Evolutionary conservation across 139 green algal genomes (phyloP).

Genomic region (Chloropicon primus): DNA sequence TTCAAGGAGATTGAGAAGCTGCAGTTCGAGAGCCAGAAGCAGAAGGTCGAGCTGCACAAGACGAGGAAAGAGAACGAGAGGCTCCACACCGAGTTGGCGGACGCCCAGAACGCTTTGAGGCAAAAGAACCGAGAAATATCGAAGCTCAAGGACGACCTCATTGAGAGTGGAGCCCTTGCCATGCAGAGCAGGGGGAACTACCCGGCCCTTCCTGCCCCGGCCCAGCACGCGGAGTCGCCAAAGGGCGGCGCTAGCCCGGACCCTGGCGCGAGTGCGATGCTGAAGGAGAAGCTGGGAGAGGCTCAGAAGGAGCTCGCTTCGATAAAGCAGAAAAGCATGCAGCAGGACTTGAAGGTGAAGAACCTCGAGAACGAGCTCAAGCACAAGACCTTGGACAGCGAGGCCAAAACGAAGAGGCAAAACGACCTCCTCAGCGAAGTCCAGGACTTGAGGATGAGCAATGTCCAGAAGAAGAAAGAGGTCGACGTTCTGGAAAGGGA

Average conservation of each 20-base stretch:
- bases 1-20: not conserved
- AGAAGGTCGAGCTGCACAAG: not conserved
- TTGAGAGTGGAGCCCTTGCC: not conserved
- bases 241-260: not conserved
- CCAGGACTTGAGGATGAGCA: not conserved
- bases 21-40: not conserved
- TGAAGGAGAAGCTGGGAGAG: not conserved
- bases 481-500: not conserved
- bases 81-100: not conserved
- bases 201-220: not conserved
- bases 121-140: not conserved
- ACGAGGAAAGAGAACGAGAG: not conserved
- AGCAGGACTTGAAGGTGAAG: not conserved
- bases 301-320: not conserved
- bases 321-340: not conserved
- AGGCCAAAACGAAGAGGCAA: not conserved
- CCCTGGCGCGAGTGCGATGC: not conserved
- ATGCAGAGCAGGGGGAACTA: not conserved
- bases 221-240: not conserved
- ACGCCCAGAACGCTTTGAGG: not conserved
- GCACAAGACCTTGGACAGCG: not conserved
- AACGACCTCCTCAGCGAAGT: not conserved
- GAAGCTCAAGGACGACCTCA: not conserved
- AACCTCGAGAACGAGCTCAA: not conserved
- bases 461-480: not conserved